Evolutionary conservation across 2,329 filamentous ascomycete species (phyloP).

Genomic region (Tetracladium maxilliforme): DNA sequence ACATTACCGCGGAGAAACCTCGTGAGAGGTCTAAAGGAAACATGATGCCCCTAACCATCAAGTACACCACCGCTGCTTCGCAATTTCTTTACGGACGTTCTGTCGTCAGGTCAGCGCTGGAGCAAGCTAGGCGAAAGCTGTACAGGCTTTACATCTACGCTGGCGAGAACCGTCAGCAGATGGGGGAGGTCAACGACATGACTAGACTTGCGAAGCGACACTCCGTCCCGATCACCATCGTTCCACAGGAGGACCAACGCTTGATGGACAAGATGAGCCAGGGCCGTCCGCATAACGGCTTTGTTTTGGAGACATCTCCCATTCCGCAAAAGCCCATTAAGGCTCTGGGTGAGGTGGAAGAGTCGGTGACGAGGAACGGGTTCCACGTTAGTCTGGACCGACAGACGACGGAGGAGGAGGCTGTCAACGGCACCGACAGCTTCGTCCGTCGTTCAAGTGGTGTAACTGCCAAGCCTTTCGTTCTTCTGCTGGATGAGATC

Average conservation of each 20-base stretch:
- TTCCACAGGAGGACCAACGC: constrained; percentile 40
- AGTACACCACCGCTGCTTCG: constrained; percentile 73
- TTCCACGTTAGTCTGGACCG: constrained; percentile 46
- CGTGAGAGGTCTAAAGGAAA: no score
- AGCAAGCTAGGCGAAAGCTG: constrained; percentile 48
- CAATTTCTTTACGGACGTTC: constrained; percentile 83
- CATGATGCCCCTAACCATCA: constrained; percentile 24
- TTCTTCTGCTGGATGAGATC: constrained; percentile 63
- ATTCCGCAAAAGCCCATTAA: constrained; percentile 58
- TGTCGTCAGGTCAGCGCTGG: constrained; percentile 67
- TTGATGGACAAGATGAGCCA: constrained; percentile 73
- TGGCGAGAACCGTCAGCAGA: constrained; percentile 35
- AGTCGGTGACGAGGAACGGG: constrained; percentile 18
- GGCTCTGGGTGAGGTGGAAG: constrained; percentile 25
- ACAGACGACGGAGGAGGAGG: constrained; percentile 61
- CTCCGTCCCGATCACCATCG: constrained; percentile 38
- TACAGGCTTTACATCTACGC: constrained; percentile 74
- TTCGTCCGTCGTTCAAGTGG: constrained; percentile 21
- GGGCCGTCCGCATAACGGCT: constrained; percentile 79
- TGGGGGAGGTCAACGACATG: constrained; percentile 27
- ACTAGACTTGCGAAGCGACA: constrained; percentile 28
- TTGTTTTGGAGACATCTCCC: constrained; percentile 74
- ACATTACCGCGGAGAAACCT: no score
- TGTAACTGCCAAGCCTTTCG: constrained; percentile 45
- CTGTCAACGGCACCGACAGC: constrained; percentile 52